These are phyloP conservation scores for Botrytis sinoallii DNA, from an alignment of 2,329 filamentous ascomycete species.

Conservation along the genomic window DNA sequence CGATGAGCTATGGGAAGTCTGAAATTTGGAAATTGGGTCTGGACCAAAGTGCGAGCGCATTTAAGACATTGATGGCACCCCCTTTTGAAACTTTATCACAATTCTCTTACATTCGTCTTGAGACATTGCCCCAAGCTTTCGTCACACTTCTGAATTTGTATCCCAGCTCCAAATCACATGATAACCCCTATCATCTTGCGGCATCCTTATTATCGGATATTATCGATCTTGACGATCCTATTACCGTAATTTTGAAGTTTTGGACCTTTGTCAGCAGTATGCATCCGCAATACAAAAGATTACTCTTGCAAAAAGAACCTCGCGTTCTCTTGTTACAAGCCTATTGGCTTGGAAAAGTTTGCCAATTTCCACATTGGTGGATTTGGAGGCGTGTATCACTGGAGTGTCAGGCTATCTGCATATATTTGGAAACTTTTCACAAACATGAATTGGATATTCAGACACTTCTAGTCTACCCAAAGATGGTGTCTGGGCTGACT, in stretches of 20 bases:
- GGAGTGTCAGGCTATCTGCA: conserved; percentile 49
- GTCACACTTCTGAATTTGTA: conserved; percentile 22
- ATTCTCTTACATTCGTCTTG: not conserved
- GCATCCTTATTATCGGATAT: conserved; percentile 19
- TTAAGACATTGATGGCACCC: not conserved
- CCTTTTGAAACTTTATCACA: not conserved
- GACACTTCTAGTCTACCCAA: conserved; percentile 26
- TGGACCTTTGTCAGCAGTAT: conserved; percentile 48
- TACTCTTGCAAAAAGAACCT: conserved; percentile 51
- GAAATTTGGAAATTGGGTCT: conserved; percentile 44
- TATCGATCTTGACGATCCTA: conserved; percentile 29
- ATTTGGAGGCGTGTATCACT: conserved; percentile 44
- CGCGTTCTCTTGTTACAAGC: conserved; percentile 53
- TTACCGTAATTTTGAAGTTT: conserved; percentile 45
- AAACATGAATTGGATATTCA: conserved; percentile 22
- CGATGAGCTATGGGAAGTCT: conserved; percentile 54
- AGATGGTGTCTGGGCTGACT: not conserved
- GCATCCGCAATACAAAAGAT: conserved; percentile 42
- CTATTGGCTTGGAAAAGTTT: conserved; percentile 54
- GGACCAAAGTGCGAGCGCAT: conserved; percentile 2
- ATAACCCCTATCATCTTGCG: conserved; percentile 25
- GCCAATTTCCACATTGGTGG: conserved; percentile 46
- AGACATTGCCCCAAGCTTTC: conserved; percentile 15
- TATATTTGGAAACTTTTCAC: conserved; percentile 42
- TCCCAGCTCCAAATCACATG: conserved; percentile 5